phyloP scores from a whole-genome alignment of 768 basidiomycete genomes.

The Pulveroboletus frians region DNA sequence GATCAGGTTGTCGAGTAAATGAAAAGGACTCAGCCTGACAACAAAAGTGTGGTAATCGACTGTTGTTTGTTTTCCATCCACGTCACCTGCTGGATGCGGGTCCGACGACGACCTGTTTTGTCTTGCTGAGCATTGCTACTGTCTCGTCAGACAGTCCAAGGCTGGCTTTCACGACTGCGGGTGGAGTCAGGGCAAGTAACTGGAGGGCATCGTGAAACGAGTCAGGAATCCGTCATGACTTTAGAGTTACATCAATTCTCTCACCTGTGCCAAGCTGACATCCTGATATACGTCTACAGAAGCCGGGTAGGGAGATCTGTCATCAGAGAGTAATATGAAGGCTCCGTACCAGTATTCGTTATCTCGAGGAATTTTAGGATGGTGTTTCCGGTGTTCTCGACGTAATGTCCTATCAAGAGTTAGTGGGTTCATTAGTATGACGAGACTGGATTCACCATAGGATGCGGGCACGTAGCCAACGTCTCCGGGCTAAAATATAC shows the following conservation, averaged over 20 bases:
- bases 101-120: constrained; percentile 36
- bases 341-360: constrained; percentile 37
- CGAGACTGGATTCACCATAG: constrained; percentile 6
- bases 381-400: constrained; percentile 48
- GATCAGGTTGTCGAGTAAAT: too few species aligned
- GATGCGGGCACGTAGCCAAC: neutral
- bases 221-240: neutral
- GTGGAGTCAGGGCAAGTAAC: constrained; percentile 46
- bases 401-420: constrained; percentile 40
- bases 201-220: constrained; percentile 1
- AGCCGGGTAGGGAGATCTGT: neutral
- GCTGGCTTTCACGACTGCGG: constrained; percentile 42
- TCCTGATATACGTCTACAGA: constrained; percentile 24
- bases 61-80: too few species aligned
- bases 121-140: too few species aligned
- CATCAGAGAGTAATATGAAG: neutral
- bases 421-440: neutral
- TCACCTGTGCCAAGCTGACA: constrained; percentile 44
- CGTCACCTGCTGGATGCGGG: constrained; percentile 1
- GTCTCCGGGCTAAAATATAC: constrained; percentile 16
- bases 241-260: neutral
- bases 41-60: too few species aligned
- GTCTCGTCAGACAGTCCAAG: constrained; percentile 25
- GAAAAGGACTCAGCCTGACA: too few species aligned
- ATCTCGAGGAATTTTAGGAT: constrained; percentile 46